Evolutionary conservation across 805 yeast genomes (phyloP).

Genomic region (Saitoella complicata): DNA sequence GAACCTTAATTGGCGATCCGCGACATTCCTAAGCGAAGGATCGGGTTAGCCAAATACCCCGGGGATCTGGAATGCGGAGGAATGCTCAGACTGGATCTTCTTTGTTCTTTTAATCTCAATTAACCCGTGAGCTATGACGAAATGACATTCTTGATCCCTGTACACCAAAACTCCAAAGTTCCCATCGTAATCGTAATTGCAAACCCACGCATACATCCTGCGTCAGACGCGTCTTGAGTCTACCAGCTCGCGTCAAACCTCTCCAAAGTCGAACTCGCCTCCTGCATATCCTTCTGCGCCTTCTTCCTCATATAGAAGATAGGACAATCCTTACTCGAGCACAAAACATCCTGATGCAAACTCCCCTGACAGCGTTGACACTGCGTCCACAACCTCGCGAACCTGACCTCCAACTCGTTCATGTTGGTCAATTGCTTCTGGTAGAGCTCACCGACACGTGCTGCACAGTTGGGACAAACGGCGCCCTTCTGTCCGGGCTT

Average conservation of each 20-base stretch:
- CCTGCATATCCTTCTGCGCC: slow-evolving; percentile 54
- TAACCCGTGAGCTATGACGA: too few species aligned
- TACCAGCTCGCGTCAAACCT: slow-evolving; percentile 38
- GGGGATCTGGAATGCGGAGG: too few species aligned
- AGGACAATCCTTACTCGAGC: slow-evolving; percentile 93
- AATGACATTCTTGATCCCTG: too few species aligned
- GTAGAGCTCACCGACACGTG: slow-evolving; percentile 59
- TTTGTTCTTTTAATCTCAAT: too few species aligned
- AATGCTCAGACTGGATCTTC: too few species aligned
- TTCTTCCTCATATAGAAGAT: slow-evolving; percentile 92
- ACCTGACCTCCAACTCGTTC: slow-evolving; percentile 65
- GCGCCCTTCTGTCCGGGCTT: slow-evolving; percentile 45
- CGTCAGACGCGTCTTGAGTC: too few species aligned
- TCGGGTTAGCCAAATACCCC: too few species aligned
- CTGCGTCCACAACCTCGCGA: slow-evolving; percentile 88
- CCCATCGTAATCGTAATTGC: too few species aligned
- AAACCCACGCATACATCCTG: too few species aligned
- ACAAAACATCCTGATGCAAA: slow-evolving; percentile 84
- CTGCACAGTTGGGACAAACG: slow-evolving; percentile 62
- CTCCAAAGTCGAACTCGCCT: slow-evolving; percentile 39
- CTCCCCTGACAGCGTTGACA: slow-evolving; percentile 97
- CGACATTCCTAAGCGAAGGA: too few species aligned
- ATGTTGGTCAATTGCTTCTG: slow-evolving; percentile 66
- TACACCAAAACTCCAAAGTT: too few species aligned
- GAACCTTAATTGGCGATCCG: too few species aligned